Percentiles rank a stretch among this genome's conserved stretches.
Evolutionary conservation across 2,329 filamentous ascomycete genomes (phyloP).

Genomic region (Beauveria asiatica): DNA sequence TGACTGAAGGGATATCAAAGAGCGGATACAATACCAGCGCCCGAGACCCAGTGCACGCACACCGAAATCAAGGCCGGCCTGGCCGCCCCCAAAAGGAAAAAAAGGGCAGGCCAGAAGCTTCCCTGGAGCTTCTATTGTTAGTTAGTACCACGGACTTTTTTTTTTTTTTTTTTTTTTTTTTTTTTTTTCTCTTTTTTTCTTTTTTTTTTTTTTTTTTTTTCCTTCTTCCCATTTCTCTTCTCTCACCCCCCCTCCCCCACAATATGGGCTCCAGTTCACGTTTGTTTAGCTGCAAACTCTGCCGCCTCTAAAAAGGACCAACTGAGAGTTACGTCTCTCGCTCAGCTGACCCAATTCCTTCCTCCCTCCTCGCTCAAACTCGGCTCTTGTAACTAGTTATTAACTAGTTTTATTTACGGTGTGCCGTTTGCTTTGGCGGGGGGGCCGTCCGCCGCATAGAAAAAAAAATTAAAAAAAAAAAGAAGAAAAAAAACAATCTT

Average conservation of each 20-base stretch:
- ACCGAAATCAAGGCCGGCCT: background rate
- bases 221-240: background rate
- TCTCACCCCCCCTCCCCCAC: slow-evolving; percentile 7
- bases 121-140: slow-evolving; percentile 8
- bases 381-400: too few relatives aligned
- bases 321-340: background rate
- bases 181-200: background rate
- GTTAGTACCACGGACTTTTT: background rate
- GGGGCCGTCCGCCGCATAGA: too few relatives aligned
- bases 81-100: background rate
- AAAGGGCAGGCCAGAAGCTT: background rate
- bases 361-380: background rate
- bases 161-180: background rate
- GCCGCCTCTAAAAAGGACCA: slow-evolving; percentile 13
- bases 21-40: background rate
- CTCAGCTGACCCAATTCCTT: background rate
- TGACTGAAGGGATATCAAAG: background rate
- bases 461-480: background rate
- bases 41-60: background rate
- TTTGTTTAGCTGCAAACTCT: slow-evolving; percentile 14
- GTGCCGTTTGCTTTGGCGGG: too few relatives aligned
- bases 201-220: too few relatives aligned
- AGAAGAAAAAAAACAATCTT: background rate
- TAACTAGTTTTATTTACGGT: too few relatives aligned
- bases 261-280: background rate